Conservation (phyloP, 1,284 basidiomycete genomes). For the Butyriboletus appendiculatus region DNA sequence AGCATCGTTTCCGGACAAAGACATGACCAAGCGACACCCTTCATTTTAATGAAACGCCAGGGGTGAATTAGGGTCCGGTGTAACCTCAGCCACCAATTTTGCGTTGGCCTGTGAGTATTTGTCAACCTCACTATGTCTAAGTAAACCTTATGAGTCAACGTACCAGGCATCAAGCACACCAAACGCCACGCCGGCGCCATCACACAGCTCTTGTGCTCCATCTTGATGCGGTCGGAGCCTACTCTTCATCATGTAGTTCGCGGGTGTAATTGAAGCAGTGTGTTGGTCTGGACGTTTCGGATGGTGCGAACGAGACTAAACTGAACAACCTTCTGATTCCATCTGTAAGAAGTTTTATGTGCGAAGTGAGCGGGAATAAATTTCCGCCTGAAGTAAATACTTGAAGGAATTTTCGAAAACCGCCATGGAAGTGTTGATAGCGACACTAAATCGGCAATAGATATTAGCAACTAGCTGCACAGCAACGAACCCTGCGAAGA, state of each 20-base stretch:
- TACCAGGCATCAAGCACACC: constrained; percentile 17
- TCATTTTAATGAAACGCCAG: constrained; percentile 23
- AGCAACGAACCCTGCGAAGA: constrained; percentile 20
- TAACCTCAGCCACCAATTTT: constrained; percentile 20
- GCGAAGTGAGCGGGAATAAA: constrained; percentile 9
- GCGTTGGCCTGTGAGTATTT: constrained; percentile 19
- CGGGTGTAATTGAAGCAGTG: constrained; percentile 10
- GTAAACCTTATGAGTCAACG: constrained; percentile 4
- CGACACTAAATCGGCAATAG: constrained; percentile 8
- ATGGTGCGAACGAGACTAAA: background rate
- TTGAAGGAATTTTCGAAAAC: constrained; percentile 15
- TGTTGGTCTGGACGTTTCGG: constrained; percentile 2
- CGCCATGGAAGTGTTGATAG: constrained; percentile 4
- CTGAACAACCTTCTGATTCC: constrained; percentile 10
- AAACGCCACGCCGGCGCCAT: constrained; percentile 13
- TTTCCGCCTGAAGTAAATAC: background rate
- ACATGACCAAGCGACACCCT: constrained; percentile 13
- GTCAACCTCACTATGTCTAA: constrained; percentile 21
- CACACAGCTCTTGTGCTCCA: constrained; percentile 13
- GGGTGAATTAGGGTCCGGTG: constrained; percentile 22
- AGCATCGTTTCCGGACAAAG: constrained; percentile 13
- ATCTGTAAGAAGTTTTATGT: constrained; percentile 11
- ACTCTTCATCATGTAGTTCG: constrained; percentile 1
- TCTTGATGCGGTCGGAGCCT: constrained; percentile 4
- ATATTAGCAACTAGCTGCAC: constrained; percentile 13